These are phyloP conservation scores for Sugiyamaella pinicola DNA, from an alignment of 1,139 yeast species.

Conservation along the genomic window DNA sequence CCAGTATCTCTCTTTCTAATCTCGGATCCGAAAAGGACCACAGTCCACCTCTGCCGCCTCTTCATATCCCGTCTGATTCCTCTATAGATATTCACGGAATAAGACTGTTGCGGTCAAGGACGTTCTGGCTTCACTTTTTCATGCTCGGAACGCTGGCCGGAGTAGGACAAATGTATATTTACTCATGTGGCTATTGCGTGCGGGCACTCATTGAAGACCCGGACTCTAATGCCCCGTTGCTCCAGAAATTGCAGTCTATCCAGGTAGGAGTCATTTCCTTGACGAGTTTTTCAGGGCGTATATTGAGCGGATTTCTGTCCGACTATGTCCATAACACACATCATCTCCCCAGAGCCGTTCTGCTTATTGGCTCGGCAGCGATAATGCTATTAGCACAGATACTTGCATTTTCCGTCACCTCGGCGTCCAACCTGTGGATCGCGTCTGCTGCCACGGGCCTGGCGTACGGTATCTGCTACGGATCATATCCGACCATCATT, in stretches of 20 bases:
- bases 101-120: slow-evolving; percentile 32
- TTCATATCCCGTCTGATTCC: slow-evolving; percentile 2
- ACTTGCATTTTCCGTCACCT: slow-evolving; percentile 40
- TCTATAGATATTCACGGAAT: slow-evolving; percentile 34
- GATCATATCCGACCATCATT: slow-evolving; percentile 77
- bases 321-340: slow-evolving; percentile 57
- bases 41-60: background rate
- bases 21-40: slow-evolving; percentile 4
- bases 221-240: slow-evolving; percentile 22
- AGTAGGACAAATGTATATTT: slow-evolving; percentile 77
- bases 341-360: slow-evolving; percentile 68
- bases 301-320: slow-evolving; percentile 68
- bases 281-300: slow-evolving; percentile 66
- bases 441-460: slow-evolving; percentile 68
- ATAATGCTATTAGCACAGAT: slow-evolving; percentile 45
- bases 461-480: slow-evolving; percentile 80
- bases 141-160: slow-evolving; percentile 68
- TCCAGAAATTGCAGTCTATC: slow-evolving; percentile 57
- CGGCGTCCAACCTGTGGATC: slow-evolving; percentile 47
- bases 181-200: slow-evolving; percentile 70
- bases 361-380: slow-evolving; percentile 53
- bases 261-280: slow-evolving; percentile 75
- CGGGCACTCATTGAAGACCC: slow-evolving; percentile 48
- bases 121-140: slow-evolving; percentile 45
- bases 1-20: slow-evolving; percentile 1